Conservation (phyloP, 352 stramenopile genomes). For the Pythium sp. region DNA sequence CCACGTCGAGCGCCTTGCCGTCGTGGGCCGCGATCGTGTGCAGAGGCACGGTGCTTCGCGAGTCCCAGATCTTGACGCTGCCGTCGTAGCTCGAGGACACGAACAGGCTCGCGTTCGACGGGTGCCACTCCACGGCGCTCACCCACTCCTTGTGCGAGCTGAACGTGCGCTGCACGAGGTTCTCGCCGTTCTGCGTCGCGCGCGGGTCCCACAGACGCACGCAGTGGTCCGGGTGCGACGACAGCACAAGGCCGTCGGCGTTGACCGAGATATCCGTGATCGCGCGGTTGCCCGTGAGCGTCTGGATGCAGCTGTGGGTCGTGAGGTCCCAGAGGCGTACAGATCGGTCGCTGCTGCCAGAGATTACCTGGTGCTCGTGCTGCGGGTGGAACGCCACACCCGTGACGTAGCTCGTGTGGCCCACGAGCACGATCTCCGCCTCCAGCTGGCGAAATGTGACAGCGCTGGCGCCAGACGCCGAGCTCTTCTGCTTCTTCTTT, state of each 20-base stretch:
- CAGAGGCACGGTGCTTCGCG: constrained; percentile 67
- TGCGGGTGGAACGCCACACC: constrained; percentile 67
- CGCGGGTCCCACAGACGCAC: constrained; percentile 83
- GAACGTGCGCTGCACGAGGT: constrained; percentile 75
- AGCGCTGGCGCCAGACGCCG: constrained; percentile 17
- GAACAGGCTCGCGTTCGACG: constrained; percentile 56
- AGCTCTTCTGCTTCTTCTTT: constrained; percentile 69
- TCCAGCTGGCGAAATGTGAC: constrained; percentile 72
- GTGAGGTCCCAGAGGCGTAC: constrained; percentile 80
- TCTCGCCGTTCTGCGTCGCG: constrained; percentile 63
- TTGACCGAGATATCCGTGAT: constrained; percentile 76
- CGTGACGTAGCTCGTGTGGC: constrained; percentile 78
- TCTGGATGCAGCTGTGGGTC: constrained; percentile 71
- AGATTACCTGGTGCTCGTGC: constrained; percentile 53
- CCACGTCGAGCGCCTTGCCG: constrained; percentile 66
- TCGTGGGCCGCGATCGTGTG: constrained; percentile 75
- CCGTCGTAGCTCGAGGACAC: constrained; percentile 77
- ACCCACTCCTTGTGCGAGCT: constrained; percentile 86
- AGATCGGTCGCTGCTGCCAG: constrained; percentile 62
- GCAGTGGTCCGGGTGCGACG: constrained; percentile 76
- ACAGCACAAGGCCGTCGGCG: constrained; percentile 57
- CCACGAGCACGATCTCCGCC: constrained; percentile 68
- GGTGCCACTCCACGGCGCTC: constrained; percentile 71
- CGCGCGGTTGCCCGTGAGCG: constrained; percentile 69
- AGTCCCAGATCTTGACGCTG: constrained; percentile 80